Base-by-base conservation (phyloP, 2,329 filamentous ascomycete species). In the Ascochyta koolunga region DNA sequence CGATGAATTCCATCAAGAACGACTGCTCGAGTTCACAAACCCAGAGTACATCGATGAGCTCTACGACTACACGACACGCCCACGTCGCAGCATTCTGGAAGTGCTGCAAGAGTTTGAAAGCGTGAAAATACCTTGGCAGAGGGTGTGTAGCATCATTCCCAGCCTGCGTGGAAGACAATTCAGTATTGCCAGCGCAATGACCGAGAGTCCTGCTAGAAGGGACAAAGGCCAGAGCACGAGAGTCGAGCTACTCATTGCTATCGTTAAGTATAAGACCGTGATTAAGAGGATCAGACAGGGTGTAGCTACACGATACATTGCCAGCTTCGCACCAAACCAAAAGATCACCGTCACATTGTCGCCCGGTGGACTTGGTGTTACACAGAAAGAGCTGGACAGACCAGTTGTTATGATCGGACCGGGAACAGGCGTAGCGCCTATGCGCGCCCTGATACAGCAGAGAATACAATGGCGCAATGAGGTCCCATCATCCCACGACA, bases 21-120 rank as follows among this genome's bases (percentile, higher is more conserved):
- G 93, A 2, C 83, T 99, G 0, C 75, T 89, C 8, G 95, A 99
- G 69, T 95, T 99, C 65, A 87, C 87, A 1, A 84, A 89, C 65
- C 86, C 91, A 0, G 83, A 89, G 39, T 90, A 88, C 65, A 85
- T 93, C 5, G 92, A 98, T 64, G 95, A 99, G 65, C 88, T 96
- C 50, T 98, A 91, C 77, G 93, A 99, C 76, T 99, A 99, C 71
- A 95, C 95, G 1, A 93, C 93, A 0, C 87, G 95, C 8, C 90
- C 93, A 0, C 88, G 92, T 29, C 88, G 95, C 29, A 96, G 90
- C 54, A 96, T 98, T 52, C 79, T 99, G 5, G 95, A 99, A 75
- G 89, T 96, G 3, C 82, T 99, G 24, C 87, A 93, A 51, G 95
- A 99, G 65, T 99, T 99, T 66, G 84, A 89, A 36, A 88, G 85